Evolutionary conservation across 768 basidiomycete species (phyloP).

Genomic region (Pisolithus tinctorius): DNA sequence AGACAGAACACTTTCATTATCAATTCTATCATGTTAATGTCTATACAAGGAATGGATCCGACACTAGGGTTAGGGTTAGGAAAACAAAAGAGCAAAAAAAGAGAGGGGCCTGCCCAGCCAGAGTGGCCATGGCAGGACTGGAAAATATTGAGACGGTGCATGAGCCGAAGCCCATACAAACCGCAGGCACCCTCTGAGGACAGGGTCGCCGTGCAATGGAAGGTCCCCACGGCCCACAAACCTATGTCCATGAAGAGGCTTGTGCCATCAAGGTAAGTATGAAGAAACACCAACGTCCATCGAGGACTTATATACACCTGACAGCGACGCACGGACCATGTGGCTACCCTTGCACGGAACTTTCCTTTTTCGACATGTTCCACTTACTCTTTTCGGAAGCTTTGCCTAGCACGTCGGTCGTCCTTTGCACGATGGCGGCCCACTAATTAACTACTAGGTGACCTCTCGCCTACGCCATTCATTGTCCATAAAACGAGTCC

Average conservation of each 20-base stretch:
- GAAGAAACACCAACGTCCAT: constrained; percentile 6
- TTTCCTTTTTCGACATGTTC: too few species aligned
- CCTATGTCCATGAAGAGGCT: constrained; percentile 47
- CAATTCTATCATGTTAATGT: too few species aligned
- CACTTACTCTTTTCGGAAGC: too few species aligned
- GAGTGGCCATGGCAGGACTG: constrained; percentile 58
- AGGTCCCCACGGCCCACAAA: constrained; percentile 49
- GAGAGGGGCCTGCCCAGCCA: constrained; percentile 41
- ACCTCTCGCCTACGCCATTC: too few species aligned
- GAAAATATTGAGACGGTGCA: constrained; percentile 80
- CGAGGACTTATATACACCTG: constrained; percentile 7
- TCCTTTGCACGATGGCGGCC: too few species aligned
- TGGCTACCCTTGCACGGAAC: constrained; percentile 21
- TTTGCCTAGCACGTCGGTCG: too few species aligned
- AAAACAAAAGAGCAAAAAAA: constrained; percentile 4
- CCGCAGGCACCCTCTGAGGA: constrained; percentile 39
- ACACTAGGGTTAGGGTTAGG: constrained; percentile 28
- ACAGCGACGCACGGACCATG: constrained; percentile 22
- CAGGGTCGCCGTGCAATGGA: constrained; percentile 53
- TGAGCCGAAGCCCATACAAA: constrained; percentile 60
- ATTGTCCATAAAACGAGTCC: too few species aligned
- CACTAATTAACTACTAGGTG: too few species aligned
- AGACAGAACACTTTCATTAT: too few species aligned
- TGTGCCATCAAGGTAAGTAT: constrained; percentile 66
- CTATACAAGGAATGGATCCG: too few species aligned